Percentiles rank a stretch among this genome's conserved stretches.
These are phyloP conservation scores for Paxillus ammoniavirescens DNA, from an alignment of 768 basidiomycete species.

Conservation along the genomic window DNA sequence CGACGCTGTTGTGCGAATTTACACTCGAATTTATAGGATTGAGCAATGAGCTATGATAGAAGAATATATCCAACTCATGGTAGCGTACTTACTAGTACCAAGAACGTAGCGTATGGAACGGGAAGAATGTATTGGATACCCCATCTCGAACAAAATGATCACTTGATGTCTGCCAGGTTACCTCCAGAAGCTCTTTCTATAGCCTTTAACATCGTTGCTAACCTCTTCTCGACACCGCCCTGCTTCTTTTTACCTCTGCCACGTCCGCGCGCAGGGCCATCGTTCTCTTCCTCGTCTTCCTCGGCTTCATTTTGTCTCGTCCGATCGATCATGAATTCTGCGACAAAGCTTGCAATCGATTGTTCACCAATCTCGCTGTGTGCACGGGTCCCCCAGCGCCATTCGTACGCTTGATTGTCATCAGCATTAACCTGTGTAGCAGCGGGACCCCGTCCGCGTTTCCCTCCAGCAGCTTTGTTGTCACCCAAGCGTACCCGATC, in stretches of 20 bases:
- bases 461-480: slow-evolving; percentile 41
- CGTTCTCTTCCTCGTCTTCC: slow-evolving; percentile 32
- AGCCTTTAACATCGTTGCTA: slow-evolving; percentile 50
- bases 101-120: not conserved
- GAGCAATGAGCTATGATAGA: not conserved
- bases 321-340: slow-evolving; percentile 67
- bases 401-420: slow-evolving; percentile 48
- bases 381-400: slow-evolving; percentile 85
- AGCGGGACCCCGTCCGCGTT: slow-evolving; percentile 52
- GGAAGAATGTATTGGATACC: too few species aligned
- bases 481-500: slow-evolving; percentile 61
- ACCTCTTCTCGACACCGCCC: slow-evolving; percentile 32
- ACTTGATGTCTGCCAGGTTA: slow-evolving; percentile 36
- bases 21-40: not conserved
- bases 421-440: slow-evolving; percentile 38
- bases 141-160: not conserved
- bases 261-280: slow-evolving; percentile 9
- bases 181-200: slow-evolving; percentile 64
- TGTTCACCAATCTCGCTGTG: slow-evolving; percentile 79
- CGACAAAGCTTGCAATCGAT: slow-evolving; percentile 68
- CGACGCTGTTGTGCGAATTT: slow-evolving; percentile 31
- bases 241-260: slow-evolving; percentile 17
- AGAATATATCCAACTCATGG: not conserved
- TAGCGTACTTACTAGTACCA: not conserved
- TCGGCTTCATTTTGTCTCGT: slow-evolving; percentile 27